Evolutionary conservation across 148 eudicot species (phyloP), one percentile per base, ranked within the genome.

Genomic region (Gaultheria prostrata): DNA sequence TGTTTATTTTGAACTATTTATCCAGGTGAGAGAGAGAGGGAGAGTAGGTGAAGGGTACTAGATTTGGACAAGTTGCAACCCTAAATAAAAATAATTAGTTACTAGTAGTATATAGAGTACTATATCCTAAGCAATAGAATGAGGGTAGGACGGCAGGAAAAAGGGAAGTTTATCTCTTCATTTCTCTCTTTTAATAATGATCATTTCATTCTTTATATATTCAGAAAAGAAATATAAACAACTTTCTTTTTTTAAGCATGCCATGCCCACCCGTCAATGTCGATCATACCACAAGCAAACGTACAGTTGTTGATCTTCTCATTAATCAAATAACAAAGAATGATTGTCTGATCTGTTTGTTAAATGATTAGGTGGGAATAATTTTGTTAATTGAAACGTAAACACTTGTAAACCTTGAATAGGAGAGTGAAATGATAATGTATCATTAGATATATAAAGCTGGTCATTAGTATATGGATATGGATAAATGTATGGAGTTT

Each of bases 101-200:
- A 51, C 1, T 2, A 8, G 15, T 2, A 51, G 56, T 13, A 33
- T 28, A 3, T 11, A 67, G n/a, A 61, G 13, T 17, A 30, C 18
- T 15, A 35, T 70, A 32, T 70, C 74, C 43, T 32, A 14, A 15
- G 15, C 43, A 2, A 0, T 43, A 43, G 77, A 43, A 43, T 75
- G 54, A 24, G 15, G 54, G 78, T 46, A 45, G 78, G 78, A 46
- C 54, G 78, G 78, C 78, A 75, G 77, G 45, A 74, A 74, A 65
- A 71, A 21, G 9, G 15, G 53, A 45, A 9, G 26, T 74, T 74
- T 8, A 71, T 35, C 76, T 24, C 76, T 71, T 71, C 45, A 71
- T 33, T 50, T 67, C 28, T 67, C 20, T 67, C 72, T 13, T 67
- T 39, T 4, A 39, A 39, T 67, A 28, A 30, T 63, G 30, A 63